Conservation (phyloP, 139 green algal species). For the Volvox reticuliferus region DNA sequence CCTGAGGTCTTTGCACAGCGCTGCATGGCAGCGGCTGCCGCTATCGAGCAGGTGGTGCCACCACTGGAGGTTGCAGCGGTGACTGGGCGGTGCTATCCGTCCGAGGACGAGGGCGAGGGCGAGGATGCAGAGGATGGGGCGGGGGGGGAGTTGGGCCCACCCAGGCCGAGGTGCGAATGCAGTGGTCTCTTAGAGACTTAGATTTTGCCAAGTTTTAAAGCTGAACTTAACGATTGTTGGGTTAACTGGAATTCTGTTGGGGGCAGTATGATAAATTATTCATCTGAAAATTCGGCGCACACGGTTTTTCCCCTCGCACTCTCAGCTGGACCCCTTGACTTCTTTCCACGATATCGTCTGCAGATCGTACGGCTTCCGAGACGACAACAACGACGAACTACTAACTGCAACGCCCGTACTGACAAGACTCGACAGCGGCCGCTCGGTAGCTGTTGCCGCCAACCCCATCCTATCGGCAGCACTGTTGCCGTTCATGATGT, state of each 20-base stretch:
- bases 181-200: too few species aligned
- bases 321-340: too few species aligned
- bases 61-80: background rate
- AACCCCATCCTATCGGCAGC: background rate
- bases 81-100: too few species aligned
- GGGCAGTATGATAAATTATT: too few species aligned
- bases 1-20: background rate
- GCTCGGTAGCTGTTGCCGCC: background rate
- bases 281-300: too few species aligned
- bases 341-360: too few species aligned
- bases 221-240: too few species aligned
- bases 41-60: slow-evolving; percentile 22
- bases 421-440: background rate
- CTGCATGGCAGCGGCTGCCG: slow-evolving; percentile 8
- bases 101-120: background rate
- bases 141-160: background rate
- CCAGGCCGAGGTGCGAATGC: background rate
- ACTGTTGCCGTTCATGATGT: background rate
- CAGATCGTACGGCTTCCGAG: too few species aligned
- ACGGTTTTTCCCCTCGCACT: too few species aligned
- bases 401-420: background rate
- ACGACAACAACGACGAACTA: too few species aligned
- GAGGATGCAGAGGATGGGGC: background rate
- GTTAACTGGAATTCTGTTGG: too few species aligned
- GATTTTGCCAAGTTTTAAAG: too few species aligned